Base-by-base conservation (phyloP, 352 stramenopile species). In the Phytophthora macrochlamydospora region DNA sequence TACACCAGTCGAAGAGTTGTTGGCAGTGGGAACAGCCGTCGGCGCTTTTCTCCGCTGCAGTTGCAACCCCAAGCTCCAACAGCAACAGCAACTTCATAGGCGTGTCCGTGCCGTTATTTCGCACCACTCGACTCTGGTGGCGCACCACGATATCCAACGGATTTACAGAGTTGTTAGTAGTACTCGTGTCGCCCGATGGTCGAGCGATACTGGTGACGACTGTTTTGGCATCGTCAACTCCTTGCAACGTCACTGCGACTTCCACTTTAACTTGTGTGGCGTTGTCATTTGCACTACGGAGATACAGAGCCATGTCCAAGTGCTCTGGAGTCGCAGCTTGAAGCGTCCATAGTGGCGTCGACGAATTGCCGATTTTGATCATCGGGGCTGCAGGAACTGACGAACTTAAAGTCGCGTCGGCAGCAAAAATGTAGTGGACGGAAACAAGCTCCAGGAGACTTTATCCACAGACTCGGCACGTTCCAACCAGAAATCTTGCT, bases 201-300 rank as follows among this genome's bases (percentile, higher is more conserved):
- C 76, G 61, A n/a, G 78, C 74, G 50, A 87, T 87, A 65, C 78
- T 87, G 37, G 81, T 90, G 71, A 86, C 75, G 2, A 73, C 83
- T 24, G 81, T 76, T 8, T 73, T 71, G 11, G 78, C 76, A 44
- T 90, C 76, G 1, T 67, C 55, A 7, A 65, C 54, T 4, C 71
- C 71, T 18, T 72, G 74, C 13, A 87, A 70, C 28, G 78, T 79
- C 2, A 78, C 75, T 7, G 66, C 65, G 53, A 90, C 65, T 51
- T 87, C 78, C 0, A 90, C 67, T 37, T 73, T 84, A 4, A 90
- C 66, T 13, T 67, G 54, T n/a, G 78, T 90, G 7, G 67, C 62
- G 18, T 85, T 84, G 55, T 83, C 67, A 18, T 74, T 65, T 0
- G 71, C 59, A 38, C 71, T 87, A 46, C 71, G 71, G 6, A 87